Conservation (phyloP, 1,284 basidiomycete species). For the Trichosporon ovoides region DNA sequence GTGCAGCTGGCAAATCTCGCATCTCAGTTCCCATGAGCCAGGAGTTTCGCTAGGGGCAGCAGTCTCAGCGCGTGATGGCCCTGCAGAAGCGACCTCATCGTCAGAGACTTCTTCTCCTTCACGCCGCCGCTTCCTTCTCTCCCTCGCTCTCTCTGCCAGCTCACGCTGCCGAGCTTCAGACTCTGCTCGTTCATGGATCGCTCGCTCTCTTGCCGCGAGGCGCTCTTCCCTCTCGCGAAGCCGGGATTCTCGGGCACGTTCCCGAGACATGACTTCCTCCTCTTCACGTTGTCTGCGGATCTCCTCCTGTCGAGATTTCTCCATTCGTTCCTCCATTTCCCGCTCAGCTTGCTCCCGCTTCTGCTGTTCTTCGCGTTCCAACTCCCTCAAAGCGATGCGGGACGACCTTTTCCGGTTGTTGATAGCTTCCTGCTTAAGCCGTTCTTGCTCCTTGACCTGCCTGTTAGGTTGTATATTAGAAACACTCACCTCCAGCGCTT, state of each 20-base stretch:
- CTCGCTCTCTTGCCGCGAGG: constrained; percentile 49
- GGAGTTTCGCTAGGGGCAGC: not conserved
- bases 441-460: constrained; percentile 45
- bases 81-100: constrained; percentile 10
- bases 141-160: constrained; percentile 41
- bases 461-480: not conserved
- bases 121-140: constrained; percentile 36
- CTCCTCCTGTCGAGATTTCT: constrained; percentile 46
- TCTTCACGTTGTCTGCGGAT: constrained; percentile 34
- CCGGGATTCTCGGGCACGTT: constrained; percentile 49
- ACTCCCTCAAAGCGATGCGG: constrained; percentile 52
- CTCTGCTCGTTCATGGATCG: constrained; percentile 30
- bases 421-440: constrained; percentile 48
- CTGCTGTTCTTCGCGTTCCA: constrained; percentile 50
- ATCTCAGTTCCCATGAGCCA: constrained; percentile 51
- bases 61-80: not conserved
- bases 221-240: constrained; percentile 48
- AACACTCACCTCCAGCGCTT: constrained; percentile 46
- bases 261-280: constrained; percentile 35
- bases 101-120: constrained; percentile 28
- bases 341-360: constrained; percentile 46
- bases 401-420: constrained; percentile 53
- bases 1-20: constrained; percentile 51
- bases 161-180: constrained; percentile 42
- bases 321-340: constrained; percentile 52